phyloP scores from a whole-genome alignment of 331 rosid genomes.

The Quercus phellos region DNA sequence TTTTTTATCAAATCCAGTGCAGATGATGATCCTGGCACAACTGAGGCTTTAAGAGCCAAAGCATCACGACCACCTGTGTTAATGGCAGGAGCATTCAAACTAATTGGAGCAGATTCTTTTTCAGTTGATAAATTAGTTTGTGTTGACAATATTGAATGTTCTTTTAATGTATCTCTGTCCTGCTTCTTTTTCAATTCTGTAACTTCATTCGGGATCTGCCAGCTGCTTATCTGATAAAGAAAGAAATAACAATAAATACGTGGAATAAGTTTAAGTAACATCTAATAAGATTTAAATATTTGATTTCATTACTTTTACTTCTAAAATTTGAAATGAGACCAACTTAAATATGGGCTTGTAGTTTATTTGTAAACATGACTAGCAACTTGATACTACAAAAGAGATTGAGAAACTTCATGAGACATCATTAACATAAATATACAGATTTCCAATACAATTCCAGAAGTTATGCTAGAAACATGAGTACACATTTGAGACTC shows the following conservation, averaged over 20 bases:
- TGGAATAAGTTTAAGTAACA: background rate
- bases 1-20: slow-evolving; percentile 91
- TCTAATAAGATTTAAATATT: background rate
- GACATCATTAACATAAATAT: background rate
- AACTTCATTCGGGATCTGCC: slow-evolving; percentile 98
- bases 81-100: slow-evolving; percentile 86
- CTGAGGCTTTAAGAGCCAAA: slow-evolving; percentile 50
- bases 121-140: slow-evolving; percentile 55
- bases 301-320: background rate
- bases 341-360: background rate
- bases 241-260: slow-evolving; percentile 4
- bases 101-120: slow-evolving; percentile 58
- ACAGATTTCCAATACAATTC: background rate
- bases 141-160: slow-evolving; percentile 45
- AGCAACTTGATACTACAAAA: background rate
- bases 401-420: background rate
- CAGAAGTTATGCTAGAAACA: background rate
- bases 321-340: background rate
- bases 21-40: slow-evolving; percentile 59
- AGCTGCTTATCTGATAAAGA: slow-evolving; percentile 75
- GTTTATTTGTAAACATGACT: background rate
- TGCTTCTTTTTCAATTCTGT: slow-evolving; percentile 78
- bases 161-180: slow-evolving; percentile 59
- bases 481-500: background rate
- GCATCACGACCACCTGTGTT: slow-evolving; percentile 95